Evolutionary conservation across 2,329 filamentous ascomycete species (phyloP).

Genomic region (Fusarium cyanostomum): DNA sequence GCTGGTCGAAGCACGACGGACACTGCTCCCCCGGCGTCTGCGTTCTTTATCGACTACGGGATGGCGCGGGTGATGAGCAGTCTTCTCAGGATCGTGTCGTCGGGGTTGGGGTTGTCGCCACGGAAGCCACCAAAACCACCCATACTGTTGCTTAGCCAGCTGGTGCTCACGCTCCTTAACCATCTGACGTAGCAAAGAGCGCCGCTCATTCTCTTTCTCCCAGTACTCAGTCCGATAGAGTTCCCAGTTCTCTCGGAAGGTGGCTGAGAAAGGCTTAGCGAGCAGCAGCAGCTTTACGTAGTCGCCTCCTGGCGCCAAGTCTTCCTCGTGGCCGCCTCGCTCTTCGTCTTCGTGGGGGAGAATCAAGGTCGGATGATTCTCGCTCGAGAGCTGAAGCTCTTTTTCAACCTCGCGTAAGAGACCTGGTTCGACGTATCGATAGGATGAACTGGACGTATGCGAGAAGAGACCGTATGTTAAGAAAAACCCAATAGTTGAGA

Average conservation of each 20-base stretch:
- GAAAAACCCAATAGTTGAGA: conserved; percentile 78
- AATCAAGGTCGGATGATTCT: conserved; percentile 54
- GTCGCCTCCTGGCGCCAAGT: conserved; percentile 88
- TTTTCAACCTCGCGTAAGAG: conserved; percentile 69
- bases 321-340: conserved; percentile 80
- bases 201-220: conserved; percentile 94
- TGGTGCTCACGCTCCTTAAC: conserved; percentile 74
- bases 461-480: conserved; percentile 80
- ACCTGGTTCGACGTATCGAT: conserved; percentile 78
- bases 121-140: conserved; percentile 88
- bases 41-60: conserved; percentile 57
- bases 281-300: conserved; percentile 90
- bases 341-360: conserved; percentile 66
- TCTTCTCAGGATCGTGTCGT: conserved; percentile 52
- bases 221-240: conserved; percentile 94
- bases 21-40: conserved; percentile 61
- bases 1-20: conserved; percentile 62
- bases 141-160: conserved; percentile 72
- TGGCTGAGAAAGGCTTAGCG: conserved; percentile 93
- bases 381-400: conserved; percentile 60
- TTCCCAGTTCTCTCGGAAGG: conserved; percentile 97
- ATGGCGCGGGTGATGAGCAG: conserved; percentile 51
- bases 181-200: conserved; percentile 75
- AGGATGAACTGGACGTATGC: conserved; percentile 72
- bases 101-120: conserved; percentile 59